Percentiles rank a stretch among this genome's conserved stretches.
phyloP scores from a whole-genome alignment of 805 yeast genomes.

The Sungouiella thailandica region DNA sequence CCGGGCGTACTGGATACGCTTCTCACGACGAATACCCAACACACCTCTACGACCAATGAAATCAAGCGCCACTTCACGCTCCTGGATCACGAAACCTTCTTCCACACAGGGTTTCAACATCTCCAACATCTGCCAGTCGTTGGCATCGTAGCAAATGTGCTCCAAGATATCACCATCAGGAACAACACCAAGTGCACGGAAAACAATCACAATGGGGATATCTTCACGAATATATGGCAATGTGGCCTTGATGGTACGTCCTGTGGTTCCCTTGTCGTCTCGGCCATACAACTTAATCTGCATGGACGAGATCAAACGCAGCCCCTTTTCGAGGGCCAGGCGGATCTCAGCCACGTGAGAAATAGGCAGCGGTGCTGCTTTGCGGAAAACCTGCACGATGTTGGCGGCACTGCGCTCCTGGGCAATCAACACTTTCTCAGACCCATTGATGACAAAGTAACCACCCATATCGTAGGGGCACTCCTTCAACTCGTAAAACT shows the following conservation, averaged over 20 bases:
- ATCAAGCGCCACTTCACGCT: slow-evolving; percentile 95
- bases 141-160: slow-evolving; percentile 95
- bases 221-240: slow-evolving; percentile 95
- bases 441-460: slow-evolving; percentile 95
- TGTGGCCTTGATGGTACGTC: slow-evolving; percentile 90
- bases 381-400: slow-evolving; percentile 96
- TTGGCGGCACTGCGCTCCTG: slow-evolving; percentile 99
- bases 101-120: slow-evolving; percentile 99
- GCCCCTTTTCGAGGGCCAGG: slow-evolving; percentile 95
- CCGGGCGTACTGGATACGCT: slow-evolving; percentile 96
- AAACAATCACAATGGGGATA: slow-evolving; percentile 93
- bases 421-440: slow-evolving; percentile 96
- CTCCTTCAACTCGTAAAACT: slow-evolving; percentile 91
- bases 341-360: slow-evolving; percentile 96
- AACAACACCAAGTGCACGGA: slow-evolving; percentile 96
- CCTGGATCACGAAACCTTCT: slow-evolving; percentile 97
- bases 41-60: slow-evolving; percentile 98
- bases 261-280: slow-evolving; percentile 61
- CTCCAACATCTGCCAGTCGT: slow-evolving; percentile 99
- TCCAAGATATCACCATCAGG: slow-evolving; percentile 99
- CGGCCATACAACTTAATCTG: slow-evolving; percentile 89
- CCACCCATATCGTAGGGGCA: slow-evolving; percentile 99
- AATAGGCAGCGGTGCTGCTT: slow-evolving; percentile 95
- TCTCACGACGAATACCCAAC: slow-evolving; percentile 91
- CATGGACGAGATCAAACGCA: slow-evolving; percentile 87